Evolutionary conservation across 2,329 filamentous ascomycete genomes (phyloP), one percentile per base, ranked within the genome.

Genomic region (Onygena corvina): DNA sequence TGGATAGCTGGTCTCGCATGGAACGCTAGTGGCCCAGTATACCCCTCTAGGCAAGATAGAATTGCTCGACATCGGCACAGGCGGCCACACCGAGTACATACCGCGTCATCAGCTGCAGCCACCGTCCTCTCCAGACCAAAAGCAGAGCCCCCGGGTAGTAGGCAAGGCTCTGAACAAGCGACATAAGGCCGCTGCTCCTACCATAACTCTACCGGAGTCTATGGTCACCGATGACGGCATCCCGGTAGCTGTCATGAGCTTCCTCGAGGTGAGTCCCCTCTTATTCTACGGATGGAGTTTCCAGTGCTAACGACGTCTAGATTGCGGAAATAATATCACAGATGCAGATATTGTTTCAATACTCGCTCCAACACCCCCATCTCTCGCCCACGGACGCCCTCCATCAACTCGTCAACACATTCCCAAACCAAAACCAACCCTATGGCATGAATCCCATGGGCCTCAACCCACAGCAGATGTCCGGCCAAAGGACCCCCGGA

Each of bases 41-140:
- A 84, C 93, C 58, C 71, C 71, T 6, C 77, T 84, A 31, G 83
- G 87, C 53, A 87, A 84, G 63, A 83, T 98, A 52, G 86, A 94
- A 53, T 73, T 87, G 52, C 76, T 96, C 45, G 86, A 94, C 59
- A 89, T 96, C 57, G 74, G 81, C 42, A 86, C 85, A 1, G 76
- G 73, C 30, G 76, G 74, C 46, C 84, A 93, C 59, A 85, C 89
- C 57, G 89, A 96, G 66, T 94, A 84, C 59, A 72, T 96, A 40
- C 82, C 88, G 18, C 79, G 86, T 48, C 77, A 73, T 53, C 73
- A 73, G 45, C 60, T 81, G 50, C 58, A 75, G 66, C 59, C 61
- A 7, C 53, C 72, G 53, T 71, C 70, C 54, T 73, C 72, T 11
- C 71, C 73, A 8, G 75, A 75, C 47, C 72, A 73, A 59, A 80